Evolutionary conservation across 805 yeast genomes (phyloP).

Genomic region (Yarrowia yakushimensis): DNA sequence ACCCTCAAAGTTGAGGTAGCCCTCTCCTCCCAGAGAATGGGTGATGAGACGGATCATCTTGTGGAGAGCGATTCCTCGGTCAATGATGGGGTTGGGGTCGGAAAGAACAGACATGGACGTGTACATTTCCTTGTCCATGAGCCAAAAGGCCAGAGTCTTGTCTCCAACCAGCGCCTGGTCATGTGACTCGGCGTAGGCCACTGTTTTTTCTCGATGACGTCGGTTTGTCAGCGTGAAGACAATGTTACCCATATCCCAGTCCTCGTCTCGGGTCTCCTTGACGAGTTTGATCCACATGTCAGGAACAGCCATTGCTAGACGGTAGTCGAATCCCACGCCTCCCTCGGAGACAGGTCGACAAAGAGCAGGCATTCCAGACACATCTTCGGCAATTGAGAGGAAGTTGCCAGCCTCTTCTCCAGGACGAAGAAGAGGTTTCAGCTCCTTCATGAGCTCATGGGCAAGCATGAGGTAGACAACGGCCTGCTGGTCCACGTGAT

Average conservation of each 20-base stretch:
- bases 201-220: conserved; percentile 82
- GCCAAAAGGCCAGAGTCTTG: conserved; percentile 94
- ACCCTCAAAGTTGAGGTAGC: conserved; percentile 93
- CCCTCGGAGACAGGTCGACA: conserved; percentile 72
- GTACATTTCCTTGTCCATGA: conserved; percentile 98
- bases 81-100: conserved; percentile 71
- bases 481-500: conserved; percentile 83
- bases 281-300: conserved; percentile 98
- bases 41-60: conserved; percentile 86
- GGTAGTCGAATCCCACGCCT: conserved; percentile 90
- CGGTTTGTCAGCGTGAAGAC: conserved; percentile 81
- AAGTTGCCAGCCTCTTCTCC: conserved; percentile 39
- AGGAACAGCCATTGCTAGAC: conserved; percentile 95
- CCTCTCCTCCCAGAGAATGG: conserved; percentile 93
- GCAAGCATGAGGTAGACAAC: conserved; percentile 84
- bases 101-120: conserved; percentile 83
- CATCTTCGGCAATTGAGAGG: conserved; percentile 91
- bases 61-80: conserved; percentile 87
- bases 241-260: conserved; percentile 85
- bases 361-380: conserved; percentile 93
- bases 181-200: conserved; percentile 90
- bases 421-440: conserved; percentile 38
- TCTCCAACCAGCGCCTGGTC: conserved; percentile 98
- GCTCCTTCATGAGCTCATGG: conserved; percentile 65
- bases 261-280: conserved; percentile 79